These are phyloP conservation scores for Cytospora piceae DNA, from an alignment of 2,329 filamentous ascomycete species.

Conservation along the genomic window DNA sequence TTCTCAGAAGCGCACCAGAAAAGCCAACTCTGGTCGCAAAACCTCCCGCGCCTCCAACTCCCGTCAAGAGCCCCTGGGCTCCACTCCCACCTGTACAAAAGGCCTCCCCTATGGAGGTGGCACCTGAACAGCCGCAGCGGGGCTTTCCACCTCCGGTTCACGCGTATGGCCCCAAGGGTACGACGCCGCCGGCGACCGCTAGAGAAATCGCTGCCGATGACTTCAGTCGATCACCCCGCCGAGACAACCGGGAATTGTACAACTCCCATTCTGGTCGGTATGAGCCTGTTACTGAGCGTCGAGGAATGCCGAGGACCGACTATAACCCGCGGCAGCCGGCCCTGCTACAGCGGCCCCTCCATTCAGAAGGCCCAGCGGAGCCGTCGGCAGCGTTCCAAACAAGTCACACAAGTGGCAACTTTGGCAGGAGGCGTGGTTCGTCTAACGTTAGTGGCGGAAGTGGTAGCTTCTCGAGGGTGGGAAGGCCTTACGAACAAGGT, in stretches of 20 bases:
- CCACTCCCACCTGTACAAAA: constrained; percentile 83
- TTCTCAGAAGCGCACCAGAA: constrained; percentile 68
- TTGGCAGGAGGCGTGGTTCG: constrained; percentile 78
- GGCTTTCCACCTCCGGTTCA: constrained; percentile 58
- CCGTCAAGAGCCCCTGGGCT: constrained; percentile 92
- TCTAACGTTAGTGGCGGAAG: constrained; percentile 91
- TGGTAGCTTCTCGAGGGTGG: constrained; percentile 63
- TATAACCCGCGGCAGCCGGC: constrained; percentile 71
- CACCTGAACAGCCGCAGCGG: constrained; percentile 40
- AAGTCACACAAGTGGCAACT: constrained; percentile 67
- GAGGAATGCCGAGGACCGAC: constrained; percentile 71
- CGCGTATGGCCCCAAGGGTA: constrained; percentile 57
- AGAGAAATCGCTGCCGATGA: constrained; percentile 94
- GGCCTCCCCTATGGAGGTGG: constrained; percentile 69
- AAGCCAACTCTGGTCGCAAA: constrained; percentile 77
- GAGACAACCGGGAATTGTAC: constrained; percentile 82
- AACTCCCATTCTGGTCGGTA: constrained; percentile 96
- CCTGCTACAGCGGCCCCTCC: constrained; percentile 73
- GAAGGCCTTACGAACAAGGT: constrained; percentile 48
- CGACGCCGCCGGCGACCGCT: constrained; percentile 57
- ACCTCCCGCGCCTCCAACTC: constrained; percentile 66
- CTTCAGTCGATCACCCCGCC: constrained; percentile 82
- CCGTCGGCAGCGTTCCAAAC: constrained; percentile 88
- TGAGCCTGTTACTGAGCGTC: constrained; percentile 82
- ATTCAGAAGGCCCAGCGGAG: constrained; percentile 73